Percentiles rank a stretch among this genome's conserved stretches.
These are phyloP conservation scores for Cladobotryum mycophilum DNA, from an alignment of 2,329 filamentous ascomycete species.

Conservation along the genomic window DNA sequence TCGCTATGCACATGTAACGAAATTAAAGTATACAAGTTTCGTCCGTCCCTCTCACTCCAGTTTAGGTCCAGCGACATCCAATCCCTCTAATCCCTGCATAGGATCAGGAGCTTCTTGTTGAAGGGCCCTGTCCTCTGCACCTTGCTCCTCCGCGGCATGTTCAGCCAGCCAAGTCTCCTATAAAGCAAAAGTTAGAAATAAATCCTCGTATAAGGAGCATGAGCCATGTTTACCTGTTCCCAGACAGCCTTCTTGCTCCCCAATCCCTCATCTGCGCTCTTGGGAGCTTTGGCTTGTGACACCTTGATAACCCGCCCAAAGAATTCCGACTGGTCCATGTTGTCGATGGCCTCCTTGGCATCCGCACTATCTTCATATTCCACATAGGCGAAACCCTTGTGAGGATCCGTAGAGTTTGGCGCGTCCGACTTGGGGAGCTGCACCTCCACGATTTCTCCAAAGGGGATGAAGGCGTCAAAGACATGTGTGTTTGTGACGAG, in stretches of 20 bases:
- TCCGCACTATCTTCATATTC: conserved; percentile 85
- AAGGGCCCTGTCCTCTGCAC: conserved; percentile 34
- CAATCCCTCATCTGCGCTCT: conserved; percentile 78
- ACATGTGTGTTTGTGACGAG: conserved; percentile 69
- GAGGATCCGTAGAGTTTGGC: conserved; percentile 68
- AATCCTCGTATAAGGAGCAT: conserved; percentile 1
- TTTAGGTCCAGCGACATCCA: conserved; percentile 91
- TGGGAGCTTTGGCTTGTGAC: conserved; percentile 83
- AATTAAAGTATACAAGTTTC: conserved; percentile 12
- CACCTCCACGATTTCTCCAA: conserved; percentile 91
- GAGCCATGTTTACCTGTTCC: conserved; percentile 69
- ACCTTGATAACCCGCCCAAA: conserved; percentile 91
- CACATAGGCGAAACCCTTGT: conserved; percentile 93
- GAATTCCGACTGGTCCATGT: conserved; percentile 96
- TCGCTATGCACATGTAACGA: conserved; percentile 36
- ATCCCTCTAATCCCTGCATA: conserved; percentile 89
- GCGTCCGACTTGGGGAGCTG: conserved; percentile 82
- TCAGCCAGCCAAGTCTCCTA: conserved; percentile 93
- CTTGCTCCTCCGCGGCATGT: conserved; percentile 72
- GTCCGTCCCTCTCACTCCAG: conserved; percentile 47
- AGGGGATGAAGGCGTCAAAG: conserved; percentile 89
- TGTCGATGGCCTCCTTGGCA: conserved; percentile 92
- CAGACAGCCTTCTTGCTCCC: conserved; percentile 92
- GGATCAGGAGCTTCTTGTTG: conserved; percentile 65
- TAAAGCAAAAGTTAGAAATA: background rate